These are phyloP conservation scores for Pilasporangium apinafurcum DNA, from an alignment of 352 stramenopile species.

Conservation along the genomic window DNA sequence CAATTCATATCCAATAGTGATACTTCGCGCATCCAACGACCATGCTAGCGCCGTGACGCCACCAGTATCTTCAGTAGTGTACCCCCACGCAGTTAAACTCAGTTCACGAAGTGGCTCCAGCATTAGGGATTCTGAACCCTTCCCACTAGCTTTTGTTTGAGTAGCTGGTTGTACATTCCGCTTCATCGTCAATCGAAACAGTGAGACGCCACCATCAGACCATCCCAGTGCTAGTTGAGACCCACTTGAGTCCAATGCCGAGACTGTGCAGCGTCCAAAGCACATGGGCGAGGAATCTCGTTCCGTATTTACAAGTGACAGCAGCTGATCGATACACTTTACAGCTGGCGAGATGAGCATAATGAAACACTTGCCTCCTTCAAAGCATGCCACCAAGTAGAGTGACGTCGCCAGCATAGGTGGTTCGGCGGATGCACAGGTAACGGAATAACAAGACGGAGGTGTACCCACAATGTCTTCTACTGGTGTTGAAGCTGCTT, in stretches of 20 bases:
- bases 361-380: slow-evolving; percentile 78
- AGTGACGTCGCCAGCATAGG: slow-evolving; percentile 19
- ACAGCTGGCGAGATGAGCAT: slow-evolving; percentile 47
- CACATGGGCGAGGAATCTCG: slow-evolving; percentile 14
- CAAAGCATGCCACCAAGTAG: slow-evolving; percentile 62
- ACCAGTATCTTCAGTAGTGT: slow-evolving; percentile 41
- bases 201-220: slow-evolving; percentile 61
- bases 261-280: slow-evolving; percentile 39
- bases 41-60: slow-evolving; percentile 60
- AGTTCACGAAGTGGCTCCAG: slow-evolving; percentile 60
- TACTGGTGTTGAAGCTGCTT: not conserved
- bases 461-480: slow-evolving; percentile 3
- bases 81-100: slow-evolving; percentile 60
- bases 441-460: slow-evolving; percentile 49
- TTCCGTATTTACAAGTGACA: slow-evolving; percentile 72
- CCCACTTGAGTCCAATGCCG: slow-evolving; percentile 37
- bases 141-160: not conserved
- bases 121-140: slow-evolving; percentile 16
- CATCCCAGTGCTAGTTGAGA: slow-evolving; percentile 58
- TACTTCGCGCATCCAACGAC: slow-evolving; percentile 45
- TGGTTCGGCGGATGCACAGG: slow-evolving; percentile 35
- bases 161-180: not conserved
- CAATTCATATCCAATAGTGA: slow-evolving; percentile 65
- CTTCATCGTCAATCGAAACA: slow-evolving; percentile 49
- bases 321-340: slow-evolving; percentile 66